These are phyloP conservation scores for Tricholoma terreum DNA, from an alignment of 768 basidiomycete species.

Conservation along the genomic window DNA sequence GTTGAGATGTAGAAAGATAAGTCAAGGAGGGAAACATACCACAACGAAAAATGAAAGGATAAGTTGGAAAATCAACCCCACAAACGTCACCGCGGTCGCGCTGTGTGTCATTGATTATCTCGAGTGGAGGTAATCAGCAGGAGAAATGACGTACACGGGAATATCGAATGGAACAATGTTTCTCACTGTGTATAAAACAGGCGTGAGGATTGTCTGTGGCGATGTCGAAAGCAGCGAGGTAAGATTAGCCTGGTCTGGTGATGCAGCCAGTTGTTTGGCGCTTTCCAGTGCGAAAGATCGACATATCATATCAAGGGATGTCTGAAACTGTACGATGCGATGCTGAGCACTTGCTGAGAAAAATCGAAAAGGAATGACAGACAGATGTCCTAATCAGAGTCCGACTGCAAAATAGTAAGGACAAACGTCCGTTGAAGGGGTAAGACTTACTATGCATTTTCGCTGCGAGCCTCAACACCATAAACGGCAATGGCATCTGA, in stretches of 20 bases:
- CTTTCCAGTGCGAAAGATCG: slow-evolving; percentile 31
- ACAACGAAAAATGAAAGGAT: slow-evolving; percentile 46
- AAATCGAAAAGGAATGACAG: not conserved
- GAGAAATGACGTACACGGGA: slow-evolving; percentile 43
- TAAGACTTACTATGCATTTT: slow-evolving; percentile 52
- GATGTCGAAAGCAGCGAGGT: slow-evolving; percentile 39
- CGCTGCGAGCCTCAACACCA: slow-evolving; percentile 49
- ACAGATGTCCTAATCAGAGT: slow-evolving; percentile 31
- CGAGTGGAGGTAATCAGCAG: not conserved
- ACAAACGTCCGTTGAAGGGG: not conserved
- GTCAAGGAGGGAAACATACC: slow-evolving; percentile 26
- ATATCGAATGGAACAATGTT: slow-evolving; percentile 58
- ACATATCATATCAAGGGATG: slow-evolving; percentile 33
- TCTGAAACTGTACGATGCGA: slow-evolving; percentile 27
- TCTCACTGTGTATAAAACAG: slow-evolving; percentile 44
- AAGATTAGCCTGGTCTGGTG: slow-evolving; percentile 19
- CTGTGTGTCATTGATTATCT: slow-evolving; percentile 23
- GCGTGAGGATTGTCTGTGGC: slow-evolving; percentile 47
- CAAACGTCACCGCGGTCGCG: slow-evolving; percentile 50
- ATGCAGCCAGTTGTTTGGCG: slow-evolving; percentile 25
- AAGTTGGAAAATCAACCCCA: slow-evolving; percentile 52
- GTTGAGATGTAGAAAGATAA: not conserved
- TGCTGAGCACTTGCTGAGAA: not conserved
- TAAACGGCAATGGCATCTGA: slow-evolving; percentile 48
- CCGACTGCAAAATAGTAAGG: slow-evolving; percentile 23